Percentiles rank a stretch among this genome's conserved stretches.
Conservation (phyloP, 2,329 filamentous ascomycete genomes). For the Neocucurbitaria cava region DNA sequence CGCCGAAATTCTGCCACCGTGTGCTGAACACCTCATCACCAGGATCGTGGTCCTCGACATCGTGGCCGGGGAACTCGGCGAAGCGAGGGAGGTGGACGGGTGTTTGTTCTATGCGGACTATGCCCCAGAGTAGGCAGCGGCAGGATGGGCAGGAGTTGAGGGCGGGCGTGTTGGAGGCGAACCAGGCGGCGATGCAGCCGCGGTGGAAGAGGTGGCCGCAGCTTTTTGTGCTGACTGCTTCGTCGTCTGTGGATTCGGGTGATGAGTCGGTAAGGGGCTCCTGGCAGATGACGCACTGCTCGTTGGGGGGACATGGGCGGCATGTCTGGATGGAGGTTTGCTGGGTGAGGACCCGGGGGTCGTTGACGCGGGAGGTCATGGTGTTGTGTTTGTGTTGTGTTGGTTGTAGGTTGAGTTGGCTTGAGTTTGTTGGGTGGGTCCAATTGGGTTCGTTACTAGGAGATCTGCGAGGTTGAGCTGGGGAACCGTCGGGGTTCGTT, state of each 20-base stretch:
- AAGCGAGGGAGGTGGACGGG: neutral
- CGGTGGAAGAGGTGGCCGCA: conserved; percentile 9
- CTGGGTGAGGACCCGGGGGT: neutral
- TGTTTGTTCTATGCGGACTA: neutral
- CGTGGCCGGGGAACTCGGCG: neutral
- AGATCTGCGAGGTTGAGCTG: too few relatives aligned
- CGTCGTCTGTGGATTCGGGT: neutral
- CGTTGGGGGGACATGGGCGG: neutral
- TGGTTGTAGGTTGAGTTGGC: neutral
- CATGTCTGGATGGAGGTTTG: neutral
- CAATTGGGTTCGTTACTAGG: too few relatives aligned
- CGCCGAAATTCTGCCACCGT: too few relatives aligned
- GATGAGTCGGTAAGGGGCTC: neutral
- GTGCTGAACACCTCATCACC: neutral
- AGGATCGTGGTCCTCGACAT: neutral
- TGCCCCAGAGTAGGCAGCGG: neutral
- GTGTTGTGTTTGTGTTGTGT: neutral
- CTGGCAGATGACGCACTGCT: conserved; percentile 20
- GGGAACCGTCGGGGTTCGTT: too few relatives aligned
- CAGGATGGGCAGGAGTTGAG: conserved; percentile 5
- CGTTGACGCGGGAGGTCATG: neutral
- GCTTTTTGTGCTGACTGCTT: neutral
- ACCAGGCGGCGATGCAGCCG: conserved; percentile 1
- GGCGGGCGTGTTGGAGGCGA: conserved; percentile 20
- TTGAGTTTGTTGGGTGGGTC: too few relatives aligned